Percentiles rank a stretch among this genome's conserved stretches.
Evolutionary conservation across 805 yeast genomes (phyloP).

Genomic region (Metschnikowia drakensbergensis): DNA sequence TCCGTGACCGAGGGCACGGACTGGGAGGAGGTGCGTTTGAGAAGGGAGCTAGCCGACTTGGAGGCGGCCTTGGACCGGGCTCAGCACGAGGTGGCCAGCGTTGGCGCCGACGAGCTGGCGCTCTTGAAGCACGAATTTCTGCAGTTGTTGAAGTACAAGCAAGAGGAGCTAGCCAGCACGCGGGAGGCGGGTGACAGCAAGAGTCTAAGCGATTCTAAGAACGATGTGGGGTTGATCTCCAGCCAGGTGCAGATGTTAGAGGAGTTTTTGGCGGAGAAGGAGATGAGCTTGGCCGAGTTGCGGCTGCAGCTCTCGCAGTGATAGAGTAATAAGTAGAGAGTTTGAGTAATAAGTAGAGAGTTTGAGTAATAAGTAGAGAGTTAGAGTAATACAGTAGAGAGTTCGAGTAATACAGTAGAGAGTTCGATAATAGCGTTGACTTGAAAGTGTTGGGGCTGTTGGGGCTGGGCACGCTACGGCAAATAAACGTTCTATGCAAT

Average conservation of each 20-base stretch:
- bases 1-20: slow-evolving; percentile 73
- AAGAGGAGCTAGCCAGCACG: slow-evolving; percentile 44
- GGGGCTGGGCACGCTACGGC: too few relatives aligned
- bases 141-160: slow-evolving; percentile 76
- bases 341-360: not conserved
- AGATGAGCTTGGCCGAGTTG: slow-evolving; percentile 47
- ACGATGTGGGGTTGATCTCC: slow-evolving; percentile 67
- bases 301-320: slow-evolving; percentile 9
- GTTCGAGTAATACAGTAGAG: not conserved
- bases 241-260: slow-evolving; percentile 73
- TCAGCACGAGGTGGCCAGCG: slow-evolving; percentile 17
- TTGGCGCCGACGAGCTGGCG: slow-evolving; percentile 18
- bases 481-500: slow-evolving; percentile 4
- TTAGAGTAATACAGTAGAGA: not conserved
- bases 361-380: not conserved
- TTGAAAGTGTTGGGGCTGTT: too few relatives aligned
- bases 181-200: slow-evolving; percentile 15
- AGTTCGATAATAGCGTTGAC: not conserved
- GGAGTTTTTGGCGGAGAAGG: slow-evolving; percentile 60
- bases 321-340: not conserved
- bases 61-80: slow-evolving; percentile 63
- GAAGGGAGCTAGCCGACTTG: slow-evolving; percentile 71
- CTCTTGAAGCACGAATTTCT: slow-evolving; percentile 63
- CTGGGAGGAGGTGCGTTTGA: slow-evolving; percentile 87
- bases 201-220: slow-evolving; percentile 50